Evolutionary conservation across 306 rosid genomes (phyloP), one percentile per base, ranked within the genome.

Genomic region (Dryas octopetala): DNA sequence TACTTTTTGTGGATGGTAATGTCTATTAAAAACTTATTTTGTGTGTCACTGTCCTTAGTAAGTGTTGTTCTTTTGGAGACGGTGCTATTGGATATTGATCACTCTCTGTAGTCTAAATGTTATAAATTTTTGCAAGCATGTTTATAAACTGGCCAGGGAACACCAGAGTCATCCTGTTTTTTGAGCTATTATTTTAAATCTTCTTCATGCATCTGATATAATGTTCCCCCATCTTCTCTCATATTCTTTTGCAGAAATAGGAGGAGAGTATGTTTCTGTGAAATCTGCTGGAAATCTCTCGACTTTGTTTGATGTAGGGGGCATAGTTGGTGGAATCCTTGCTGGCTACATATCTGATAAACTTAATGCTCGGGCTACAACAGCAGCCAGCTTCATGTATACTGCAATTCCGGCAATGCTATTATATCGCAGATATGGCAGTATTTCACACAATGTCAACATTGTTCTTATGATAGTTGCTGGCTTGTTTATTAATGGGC

Each of bases 251-350:
- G 79, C 91, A 92, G 96, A 88, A 84, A 90, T 92, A 51, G 94
- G 92, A 2, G 96, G 97, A 68, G 77, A 85, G 82, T 71, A 87
- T 59, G 62, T 88, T 57, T 92, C 94, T 11, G 93, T 90, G 13
- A 90, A 92, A 83, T 76, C 91, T 54, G 92, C 97, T 38, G 96
- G 97, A 55, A 92, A 92, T 66, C 96, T 92, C 62, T 92, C 97
- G 7, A 85, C 97, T 17, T 45, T 92, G 64, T 92, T 92, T 23
- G 97, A 90, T 66, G 92, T 90, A 4, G 97, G 97, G 46, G 97
- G 97, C 9, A 88, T 92, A 71, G 38, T 87, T 44, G 97, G 97
- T 54, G 97, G 97, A 55, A 84, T 92, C 74, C 91, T 92, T 63
- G 93, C 97, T 43, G 97, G 97, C 74, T 83, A 87, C 75, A 71